Conservation (phyloP, 768 basidiomycete species). For the Porphyrellus cyaneotinctus region DNA sequence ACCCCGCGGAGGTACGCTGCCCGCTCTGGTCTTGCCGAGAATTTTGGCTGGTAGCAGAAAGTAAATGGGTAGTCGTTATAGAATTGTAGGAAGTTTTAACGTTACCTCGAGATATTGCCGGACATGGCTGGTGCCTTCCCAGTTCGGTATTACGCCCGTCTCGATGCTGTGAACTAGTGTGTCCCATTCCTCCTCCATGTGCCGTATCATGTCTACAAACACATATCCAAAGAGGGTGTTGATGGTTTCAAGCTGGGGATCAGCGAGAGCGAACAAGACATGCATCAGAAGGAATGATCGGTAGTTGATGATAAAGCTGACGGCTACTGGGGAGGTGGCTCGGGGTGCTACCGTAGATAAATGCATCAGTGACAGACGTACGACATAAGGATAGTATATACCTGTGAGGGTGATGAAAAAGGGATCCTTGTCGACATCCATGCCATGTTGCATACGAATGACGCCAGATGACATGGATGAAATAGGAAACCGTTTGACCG, state of each 20-base stretch:
- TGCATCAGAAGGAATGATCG: conserved; percentile 21
- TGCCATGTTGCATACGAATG: conserved; percentile 19
- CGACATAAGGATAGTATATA: neutral
- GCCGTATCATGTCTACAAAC: conserved; percentile 21
- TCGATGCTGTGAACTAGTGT: conserved; percentile 10
- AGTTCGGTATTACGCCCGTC: conserved; percentile 16
- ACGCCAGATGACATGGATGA: conserved; percentile 14
- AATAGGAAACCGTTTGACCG: conserved; percentile 1
- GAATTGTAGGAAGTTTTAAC: neutral
- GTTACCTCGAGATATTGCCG: conserved; percentile 16
- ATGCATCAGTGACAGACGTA: neutral
- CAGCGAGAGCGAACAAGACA: conserved; percentile 20
- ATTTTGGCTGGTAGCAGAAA: conserved; percentile 7
- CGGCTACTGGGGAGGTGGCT: conserved; percentile 16
- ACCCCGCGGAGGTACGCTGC: conserved; percentile 15
- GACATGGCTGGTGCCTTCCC: conserved; percentile 16
- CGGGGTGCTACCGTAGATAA: conserved; percentile 8
- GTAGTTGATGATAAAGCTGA: conserved; percentile 19
- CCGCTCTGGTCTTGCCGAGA: conserved; percentile 10
- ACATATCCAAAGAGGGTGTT: conserved; percentile 14
- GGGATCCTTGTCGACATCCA: conserved; percentile 14
- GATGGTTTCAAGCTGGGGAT: conserved; percentile 14
- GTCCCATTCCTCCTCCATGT: conserved; percentile 23
- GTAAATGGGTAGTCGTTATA: no score
- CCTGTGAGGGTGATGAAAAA: conserved; percentile 7